A percentile compares a stretch with the other conserved stretches of the same genome.
phyloP scores from a whole-genome alignment of 176 grass and related monocot species.

The Triticum turgidum region DNA sequence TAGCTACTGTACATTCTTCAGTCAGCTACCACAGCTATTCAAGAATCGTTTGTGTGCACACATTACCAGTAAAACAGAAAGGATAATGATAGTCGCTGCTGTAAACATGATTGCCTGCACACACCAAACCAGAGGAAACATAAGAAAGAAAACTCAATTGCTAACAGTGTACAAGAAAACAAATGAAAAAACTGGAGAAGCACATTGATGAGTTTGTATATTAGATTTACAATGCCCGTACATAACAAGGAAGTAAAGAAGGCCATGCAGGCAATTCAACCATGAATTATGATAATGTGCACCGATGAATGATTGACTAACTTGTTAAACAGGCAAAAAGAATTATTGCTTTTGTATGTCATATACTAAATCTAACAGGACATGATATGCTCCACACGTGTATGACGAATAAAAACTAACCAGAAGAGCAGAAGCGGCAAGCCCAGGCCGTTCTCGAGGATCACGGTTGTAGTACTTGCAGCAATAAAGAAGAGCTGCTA shows the following conservation, averaged over 20 bases:
- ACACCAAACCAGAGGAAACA: conserved; percentile 1
- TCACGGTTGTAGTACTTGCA: conserved; percentile 88
- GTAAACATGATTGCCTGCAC: conserved; percentile 55
- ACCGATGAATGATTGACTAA: background rate
- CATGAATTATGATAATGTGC: background rate
- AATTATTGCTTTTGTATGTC: background rate
- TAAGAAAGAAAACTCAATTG: conserved; percentile 1
- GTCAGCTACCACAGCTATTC: conserved; percentile 29
- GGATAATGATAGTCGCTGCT: conserved; percentile 44
- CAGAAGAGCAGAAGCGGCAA: conserved; percentile 71
- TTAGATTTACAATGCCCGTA: background rate
- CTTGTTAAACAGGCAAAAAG: background rate
- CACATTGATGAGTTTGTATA: background rate
- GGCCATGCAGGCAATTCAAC: background rate
- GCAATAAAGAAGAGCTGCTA: conserved; percentile 73
- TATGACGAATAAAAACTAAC: conserved; percentile 45
- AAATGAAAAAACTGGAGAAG: background rate
- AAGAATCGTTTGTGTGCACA: conserved; percentile 40
- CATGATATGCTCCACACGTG: background rate
- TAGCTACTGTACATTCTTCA: background rate
- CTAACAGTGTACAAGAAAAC: background rate
- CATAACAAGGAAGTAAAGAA: background rate
- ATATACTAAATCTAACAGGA: background rate
- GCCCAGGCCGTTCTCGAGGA: conserved; percentile 94
- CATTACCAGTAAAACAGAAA: conserved; percentile 50